Conservation (phyloP, 805 yeast species). For the Metschnikowia drakensbergensis region DNA sequence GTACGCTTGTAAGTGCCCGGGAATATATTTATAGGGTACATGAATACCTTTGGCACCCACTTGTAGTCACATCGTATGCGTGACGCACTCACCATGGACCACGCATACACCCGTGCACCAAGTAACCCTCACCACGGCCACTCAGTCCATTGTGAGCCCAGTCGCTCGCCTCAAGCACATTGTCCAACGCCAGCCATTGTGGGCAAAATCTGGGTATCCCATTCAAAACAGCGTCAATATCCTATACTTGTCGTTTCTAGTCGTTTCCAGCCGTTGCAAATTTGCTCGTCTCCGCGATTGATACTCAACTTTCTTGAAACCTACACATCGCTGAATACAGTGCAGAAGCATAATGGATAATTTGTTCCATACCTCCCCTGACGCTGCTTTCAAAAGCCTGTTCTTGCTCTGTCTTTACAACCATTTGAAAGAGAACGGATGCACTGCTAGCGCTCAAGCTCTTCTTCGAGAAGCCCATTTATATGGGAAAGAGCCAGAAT, state of each 20-base stretch:
- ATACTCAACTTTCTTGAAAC: background rate
- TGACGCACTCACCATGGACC: background rate
- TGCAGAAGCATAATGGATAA: background rate
- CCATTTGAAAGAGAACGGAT: conserved; percentile 1
- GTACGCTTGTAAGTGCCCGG: conserved; percentile 25
- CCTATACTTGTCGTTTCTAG: background rate
- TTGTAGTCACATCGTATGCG: background rate
- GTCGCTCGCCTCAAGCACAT: background rate
- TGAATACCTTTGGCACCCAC: background rate
- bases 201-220: background rate
- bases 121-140: conserved; percentile 1
- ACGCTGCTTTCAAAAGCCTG: background rate
- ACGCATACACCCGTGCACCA: conserved; percentile 1
- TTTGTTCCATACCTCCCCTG: conserved; percentile 2
- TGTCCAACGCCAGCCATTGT: background rate
- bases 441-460: conserved; percentile 1
- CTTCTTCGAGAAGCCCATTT: conserved; percentile 3
- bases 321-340: background rate
- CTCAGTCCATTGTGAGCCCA: background rate
- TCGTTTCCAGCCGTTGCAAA: background rate
- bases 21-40: background rate
- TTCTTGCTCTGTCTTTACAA: conserved; percentile 3
- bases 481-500: background rate
- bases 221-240: background rate
- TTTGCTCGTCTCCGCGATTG: background rate